phyloP scores from a whole-genome alignment of 176 grass and related monocot species.

The Elymus sibiricus region DNA sequence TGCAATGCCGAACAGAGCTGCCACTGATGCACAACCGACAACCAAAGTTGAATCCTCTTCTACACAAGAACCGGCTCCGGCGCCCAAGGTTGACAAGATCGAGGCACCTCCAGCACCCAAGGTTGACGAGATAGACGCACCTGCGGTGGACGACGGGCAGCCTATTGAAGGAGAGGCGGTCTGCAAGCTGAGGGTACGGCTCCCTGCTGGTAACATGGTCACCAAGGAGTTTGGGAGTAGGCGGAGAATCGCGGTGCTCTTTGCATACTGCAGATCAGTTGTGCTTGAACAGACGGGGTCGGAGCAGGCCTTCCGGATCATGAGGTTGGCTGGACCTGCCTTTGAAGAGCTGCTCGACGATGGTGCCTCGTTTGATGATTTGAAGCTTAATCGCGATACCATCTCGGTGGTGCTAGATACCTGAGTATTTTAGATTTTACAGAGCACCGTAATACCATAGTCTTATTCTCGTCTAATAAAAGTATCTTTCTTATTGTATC shows the following conservation, averaged over 20 bases:
- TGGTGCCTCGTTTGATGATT: slow-evolving; percentile 11
- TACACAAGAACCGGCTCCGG: neutral
- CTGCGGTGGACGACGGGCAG: neutral
- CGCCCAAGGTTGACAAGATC: neutral
- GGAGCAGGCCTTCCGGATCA: slow-evolving; percentile 11
- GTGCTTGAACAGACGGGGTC: neutral
- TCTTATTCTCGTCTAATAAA: neutral
- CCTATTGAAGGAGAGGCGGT: slow-evolving; percentile 31
- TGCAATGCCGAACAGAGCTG: no score
- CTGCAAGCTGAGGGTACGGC: slow-evolving; percentile 36
- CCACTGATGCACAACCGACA: neutral
- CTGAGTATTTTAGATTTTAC: neutral
- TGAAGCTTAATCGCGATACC: neutral
- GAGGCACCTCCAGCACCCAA: neutral
- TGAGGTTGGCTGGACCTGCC: neutral
- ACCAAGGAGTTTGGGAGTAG: slow-evolving; percentile 31
- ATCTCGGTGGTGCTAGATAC: slow-evolving; percentile 13
- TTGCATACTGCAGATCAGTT: slow-evolving; percentile 24
- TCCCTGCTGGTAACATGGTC: slow-evolving; percentile 14
- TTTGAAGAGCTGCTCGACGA: neutral
- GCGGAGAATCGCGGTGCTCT: neutral
- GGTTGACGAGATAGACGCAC: neutral
- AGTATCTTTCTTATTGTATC: neutral
- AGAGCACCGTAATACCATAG: neutral
- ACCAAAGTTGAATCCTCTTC: neutral